A percentile compares a stretch with the other conserved stretches of the same genome.
Conservation (phyloP, 495 filamentous ascomycete genomes). For the Talaromyces ruber region DNA sequence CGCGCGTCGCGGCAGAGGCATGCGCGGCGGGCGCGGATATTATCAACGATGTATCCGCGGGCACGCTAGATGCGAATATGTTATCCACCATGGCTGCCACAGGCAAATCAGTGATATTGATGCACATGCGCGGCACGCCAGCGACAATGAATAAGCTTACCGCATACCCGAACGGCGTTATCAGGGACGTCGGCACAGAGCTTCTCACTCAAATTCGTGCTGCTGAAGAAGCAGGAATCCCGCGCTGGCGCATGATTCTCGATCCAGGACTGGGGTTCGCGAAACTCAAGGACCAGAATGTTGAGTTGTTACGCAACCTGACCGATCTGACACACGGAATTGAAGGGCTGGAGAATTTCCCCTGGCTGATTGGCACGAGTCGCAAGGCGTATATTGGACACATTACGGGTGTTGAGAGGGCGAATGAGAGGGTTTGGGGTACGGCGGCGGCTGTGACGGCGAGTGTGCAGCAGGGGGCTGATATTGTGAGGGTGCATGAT, state of each 20-base stretch:
- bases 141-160: slow-evolving; percentile 67
- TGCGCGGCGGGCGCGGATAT: slow-evolving; percentile 81
- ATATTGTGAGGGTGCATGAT: slow-evolving; percentile 94
- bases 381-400: slow-evolving; percentile 84
- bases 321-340: slow-evolving; percentile 46
- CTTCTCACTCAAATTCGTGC: slow-evolving; percentile 60
- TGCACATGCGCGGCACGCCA: slow-evolving; percentile 93
- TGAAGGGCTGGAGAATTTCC: slow-evolving; percentile 60
- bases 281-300: slow-evolving; percentile 70
- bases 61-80: slow-evolving; percentile 72
- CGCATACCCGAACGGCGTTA: slow-evolving; percentile 65
- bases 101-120: slow-evolving; percentile 76
- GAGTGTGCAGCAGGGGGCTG: slow-evolving; percentile 83
- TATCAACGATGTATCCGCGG: slow-evolving; percentile 90
- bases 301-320: slow-evolving; percentile 66
- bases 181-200: slow-evolving; percentile 61
- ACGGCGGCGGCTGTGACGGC: slow-evolving; percentile 85
- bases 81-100: slow-evolving; percentile 68
- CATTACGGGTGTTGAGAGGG: slow-evolving; percentile 67
- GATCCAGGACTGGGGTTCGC: slow-evolving; percentile 94
- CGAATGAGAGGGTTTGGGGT: slow-evolving; percentile 64
- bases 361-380: slow-evolving; percentile 86
- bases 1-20: slow-evolving; percentile 72
- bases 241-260: slow-evolving; percentile 88
- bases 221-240: slow-evolving; percentile 74